Evolutionary conservation across 2,329 filamentous ascomycete genomes (phyloP).

Genomic region (Didymella pinodella): DNA sequence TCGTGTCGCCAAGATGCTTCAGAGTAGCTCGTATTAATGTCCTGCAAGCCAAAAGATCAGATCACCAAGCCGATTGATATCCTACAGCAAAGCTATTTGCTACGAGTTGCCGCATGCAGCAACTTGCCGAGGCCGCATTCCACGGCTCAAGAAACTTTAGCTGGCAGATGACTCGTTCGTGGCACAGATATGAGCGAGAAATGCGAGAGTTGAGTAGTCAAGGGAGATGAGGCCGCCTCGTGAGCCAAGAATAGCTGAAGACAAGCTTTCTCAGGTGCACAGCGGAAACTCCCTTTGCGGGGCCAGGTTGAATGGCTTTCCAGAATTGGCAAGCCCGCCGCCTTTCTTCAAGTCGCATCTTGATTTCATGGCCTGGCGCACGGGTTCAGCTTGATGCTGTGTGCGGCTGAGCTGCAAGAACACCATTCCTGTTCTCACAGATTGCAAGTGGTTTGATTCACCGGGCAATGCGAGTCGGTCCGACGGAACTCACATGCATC

Average conservation of each 20-base stretch:
- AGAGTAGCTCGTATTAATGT: background rate
- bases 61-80: constrained; percentile 13
- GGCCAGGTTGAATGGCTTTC: constrained; percentile 9
- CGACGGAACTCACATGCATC: background rate
- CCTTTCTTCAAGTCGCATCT: background rate
- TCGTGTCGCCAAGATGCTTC: constrained; percentile 12
- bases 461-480: constrained; percentile 1
- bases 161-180: constrained; percentile 17
- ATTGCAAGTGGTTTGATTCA: background rate
- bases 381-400: background rate
- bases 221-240: constrained; percentile 9
- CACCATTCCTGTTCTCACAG: background rate
- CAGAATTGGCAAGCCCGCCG: background rate
- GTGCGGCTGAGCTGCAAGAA: background rate
- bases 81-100: constrained; percentile 7
- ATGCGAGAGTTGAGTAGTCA: constrained; percentile 9
- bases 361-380: background rate
- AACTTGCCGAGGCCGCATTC: constrained; percentile 11
- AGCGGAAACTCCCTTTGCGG: background rate
- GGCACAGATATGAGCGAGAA: constrained; percentile 12
- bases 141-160: background rate
- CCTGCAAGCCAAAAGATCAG: constrained; percentile 2
- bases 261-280: constrained; percentile 11
- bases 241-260: constrained; percentile 16
- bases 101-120: constrained; percentile 2